These are phyloP conservation scores for Sporothrix sp. DNA, from an alignment of 2,329 filamentous ascomycete species.

Conservation along the genomic window DNA sequence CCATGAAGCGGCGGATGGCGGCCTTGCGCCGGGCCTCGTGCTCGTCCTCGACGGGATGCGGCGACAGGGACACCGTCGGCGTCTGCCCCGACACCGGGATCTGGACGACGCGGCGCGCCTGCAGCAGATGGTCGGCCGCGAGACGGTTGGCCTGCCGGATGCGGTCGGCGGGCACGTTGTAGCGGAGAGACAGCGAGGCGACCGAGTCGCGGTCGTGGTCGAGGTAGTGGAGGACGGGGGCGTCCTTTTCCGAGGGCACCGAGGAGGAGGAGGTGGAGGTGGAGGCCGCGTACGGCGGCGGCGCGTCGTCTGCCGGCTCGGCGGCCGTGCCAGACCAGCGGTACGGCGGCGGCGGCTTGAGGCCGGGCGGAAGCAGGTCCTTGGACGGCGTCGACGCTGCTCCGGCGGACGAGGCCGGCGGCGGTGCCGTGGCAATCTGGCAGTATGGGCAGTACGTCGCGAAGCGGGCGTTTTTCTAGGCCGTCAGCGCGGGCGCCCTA, in stretches of 20 bases:
- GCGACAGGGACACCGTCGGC: constrained; percentile 39
- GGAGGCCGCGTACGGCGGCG: constrained; percentile 15
- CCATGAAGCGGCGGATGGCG: constrained; percentile 68
- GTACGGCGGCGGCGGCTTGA: constrained; percentile 61
- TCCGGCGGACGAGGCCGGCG: neutral
- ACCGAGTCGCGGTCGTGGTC: constrained; percentile 60
- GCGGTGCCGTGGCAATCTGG: constrained; percentile 52
- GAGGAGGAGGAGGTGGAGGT: neutral
- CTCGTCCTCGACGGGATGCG: constrained; percentile 61
- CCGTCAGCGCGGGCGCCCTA: neutral
- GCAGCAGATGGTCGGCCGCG: constrained; percentile 56
- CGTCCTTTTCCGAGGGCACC: constrained; percentile 20
- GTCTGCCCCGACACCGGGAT: constrained; percentile 44
- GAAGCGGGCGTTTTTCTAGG: constrained; percentile 56
- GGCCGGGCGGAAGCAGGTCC: constrained; percentile 45
- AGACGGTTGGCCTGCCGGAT: constrained; percentile 61
- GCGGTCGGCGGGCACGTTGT: constrained; percentile 53
- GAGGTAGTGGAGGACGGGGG: constrained; percentile 66
- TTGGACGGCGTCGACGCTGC: neutral
- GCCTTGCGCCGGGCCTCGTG: constrained; percentile 62
- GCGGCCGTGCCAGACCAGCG: constrained; percentile 20
- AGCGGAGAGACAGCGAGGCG: constrained; percentile 58
- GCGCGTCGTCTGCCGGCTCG: constrained; percentile 16
- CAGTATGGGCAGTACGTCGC: constrained; percentile 63
- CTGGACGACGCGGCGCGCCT: constrained; percentile 57